These are phyloP conservation scores for Castanea crenata DNA, from an alignment of 306 rosid genomes.

Conservation along the genomic window DNA sequence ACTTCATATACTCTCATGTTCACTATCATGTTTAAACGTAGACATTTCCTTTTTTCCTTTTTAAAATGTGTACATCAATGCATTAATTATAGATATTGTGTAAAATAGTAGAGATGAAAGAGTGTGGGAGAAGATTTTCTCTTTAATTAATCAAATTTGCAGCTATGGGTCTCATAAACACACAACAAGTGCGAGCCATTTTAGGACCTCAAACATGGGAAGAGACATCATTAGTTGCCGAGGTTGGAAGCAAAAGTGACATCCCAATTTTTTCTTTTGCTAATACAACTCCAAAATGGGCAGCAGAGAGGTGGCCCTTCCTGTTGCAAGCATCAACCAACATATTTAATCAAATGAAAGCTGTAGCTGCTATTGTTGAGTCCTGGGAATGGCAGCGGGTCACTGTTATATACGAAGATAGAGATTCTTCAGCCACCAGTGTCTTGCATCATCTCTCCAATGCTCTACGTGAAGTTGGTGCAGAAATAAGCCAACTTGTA, in stretches of 20 bases:
- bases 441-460: constrained; percentile 27
- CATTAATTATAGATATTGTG: no score
- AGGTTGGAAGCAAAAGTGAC: constrained; percentile 25
- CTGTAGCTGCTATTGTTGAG: constrained; percentile 38
- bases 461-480: constrained; percentile 27
- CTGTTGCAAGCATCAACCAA: constrained; percentile 35
- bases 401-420: constrained; percentile 42
- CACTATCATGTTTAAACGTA: no score
- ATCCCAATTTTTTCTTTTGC: constrained; percentile 43
- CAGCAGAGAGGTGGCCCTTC: constrained; percentile 38
- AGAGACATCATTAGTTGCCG: constrained; percentile 35
- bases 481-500: constrained; percentile 21
- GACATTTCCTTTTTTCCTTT: no score
- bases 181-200: constrained; percentile 31
- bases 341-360: constrained; percentile 35
- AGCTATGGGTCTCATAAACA: constrained; percentile 41
- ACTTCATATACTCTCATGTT: no score
- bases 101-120: no score
- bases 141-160: constrained; percentile 10
- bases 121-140: no score
- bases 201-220: constrained; percentile 52
- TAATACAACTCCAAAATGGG: constrained; percentile 43
- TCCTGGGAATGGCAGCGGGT: constrained; percentile 39
- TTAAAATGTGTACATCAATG: no score
- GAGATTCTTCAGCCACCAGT: constrained; percentile 27